phyloP scores from a whole-genome alignment of 2,329 filamentous ascomycete species.

The Botrytis squamosa region DNA sequence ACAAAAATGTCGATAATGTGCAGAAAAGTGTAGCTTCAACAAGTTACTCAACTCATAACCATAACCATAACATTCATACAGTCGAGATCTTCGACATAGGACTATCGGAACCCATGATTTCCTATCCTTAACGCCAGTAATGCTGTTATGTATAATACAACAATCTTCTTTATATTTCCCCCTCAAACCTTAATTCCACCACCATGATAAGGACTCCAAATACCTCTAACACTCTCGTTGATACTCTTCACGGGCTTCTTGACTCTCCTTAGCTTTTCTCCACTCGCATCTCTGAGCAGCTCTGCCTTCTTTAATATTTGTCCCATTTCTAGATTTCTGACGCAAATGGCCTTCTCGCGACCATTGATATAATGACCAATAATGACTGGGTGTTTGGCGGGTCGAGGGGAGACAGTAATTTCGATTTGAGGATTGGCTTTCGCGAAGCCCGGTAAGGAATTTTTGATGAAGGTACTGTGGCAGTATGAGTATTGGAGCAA shows the following conservation, averaged over 20 bases:
- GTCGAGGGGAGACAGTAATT: slow-evolving; percentile 85
- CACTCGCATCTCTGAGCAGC: slow-evolving; percentile 69
- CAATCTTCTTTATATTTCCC: not conserved
- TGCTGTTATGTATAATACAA: slow-evolving; percentile 31
- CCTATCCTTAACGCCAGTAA: slow-evolving; percentile 32
- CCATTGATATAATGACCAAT: slow-evolving; percentile 93
- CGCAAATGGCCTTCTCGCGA: slow-evolving; percentile 78
- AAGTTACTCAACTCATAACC: not conserved
- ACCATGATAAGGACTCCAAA: slow-evolving; percentile 71
- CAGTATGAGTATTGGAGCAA: not conserved
- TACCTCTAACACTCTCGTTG: slow-evolving; percentile 65
- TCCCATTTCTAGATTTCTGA: slow-evolving; percentile 77
- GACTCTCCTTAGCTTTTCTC: slow-evolving; percentile 66
- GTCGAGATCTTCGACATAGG: slow-evolving; percentile 6
- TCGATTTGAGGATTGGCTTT: slow-evolving; percentile 82
- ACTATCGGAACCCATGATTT: slow-evolving; percentile 4
- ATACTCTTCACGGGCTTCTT: slow-evolving; percentile 64
- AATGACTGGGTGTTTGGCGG: slow-evolving; percentile 85
- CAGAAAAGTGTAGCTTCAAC: not conserved
- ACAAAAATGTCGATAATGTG: not conserved
- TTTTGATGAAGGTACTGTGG: slow-evolving; percentile 74
- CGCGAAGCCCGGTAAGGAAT: slow-evolving; percentile 74
- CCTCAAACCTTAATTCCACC: slow-evolving; percentile 40
- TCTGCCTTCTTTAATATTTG: slow-evolving; percentile 80
- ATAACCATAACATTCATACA: not conserved